These are phyloP conservation scores for Alternaria incomplexa DNA, from an alignment of 2,329 filamentous ascomycete species.

Conservation along the genomic window DNA sequence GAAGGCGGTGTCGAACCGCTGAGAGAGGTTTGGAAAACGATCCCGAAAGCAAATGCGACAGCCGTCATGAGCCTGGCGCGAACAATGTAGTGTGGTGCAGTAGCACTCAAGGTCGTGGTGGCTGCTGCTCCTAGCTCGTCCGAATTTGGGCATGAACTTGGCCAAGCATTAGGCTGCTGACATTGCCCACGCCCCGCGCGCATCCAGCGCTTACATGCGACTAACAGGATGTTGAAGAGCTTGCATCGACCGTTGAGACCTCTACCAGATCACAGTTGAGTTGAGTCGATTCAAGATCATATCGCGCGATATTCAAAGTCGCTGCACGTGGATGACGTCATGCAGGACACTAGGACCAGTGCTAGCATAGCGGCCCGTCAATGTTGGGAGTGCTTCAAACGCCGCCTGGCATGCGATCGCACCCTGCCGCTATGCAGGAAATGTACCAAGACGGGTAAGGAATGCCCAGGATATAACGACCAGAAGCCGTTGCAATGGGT, in stretches of 20 bases:
- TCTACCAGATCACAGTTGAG: not conserved
- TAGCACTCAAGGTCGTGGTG: not conserved
- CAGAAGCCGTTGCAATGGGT: slow-evolving; percentile 37
- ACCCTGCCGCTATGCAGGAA: slow-evolving; percentile 31
- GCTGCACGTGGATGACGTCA: not conserved
- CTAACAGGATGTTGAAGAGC: not conserved
- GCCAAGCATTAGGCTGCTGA: not conserved
- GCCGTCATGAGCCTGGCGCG: fast-evolving
- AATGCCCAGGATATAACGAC: slow-evolving; percentile 33
- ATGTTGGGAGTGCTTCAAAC: slow-evolving; percentile 37
- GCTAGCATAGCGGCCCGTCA: slow-evolving; percentile 23
- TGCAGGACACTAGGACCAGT: not conserved
- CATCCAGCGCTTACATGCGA: not conserved
- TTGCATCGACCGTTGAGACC: not conserved
- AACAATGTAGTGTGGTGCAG: not conserved
- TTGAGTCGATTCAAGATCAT: no score
- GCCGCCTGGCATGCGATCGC: slow-evolving; percentile 36
- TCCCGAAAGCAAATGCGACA: not conserved
- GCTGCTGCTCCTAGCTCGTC: not conserved
- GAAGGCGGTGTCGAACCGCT: not conserved
- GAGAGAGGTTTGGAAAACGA: no score
- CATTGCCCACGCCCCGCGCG: not conserved
- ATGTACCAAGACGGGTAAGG: slow-evolving; percentile 26
- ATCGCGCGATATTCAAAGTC: fast-evolving
- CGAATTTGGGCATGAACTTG: not conserved